phyloP scores from a whole-genome alignment of 805 yeast species.

The Kuraishia molischiana region DNA sequence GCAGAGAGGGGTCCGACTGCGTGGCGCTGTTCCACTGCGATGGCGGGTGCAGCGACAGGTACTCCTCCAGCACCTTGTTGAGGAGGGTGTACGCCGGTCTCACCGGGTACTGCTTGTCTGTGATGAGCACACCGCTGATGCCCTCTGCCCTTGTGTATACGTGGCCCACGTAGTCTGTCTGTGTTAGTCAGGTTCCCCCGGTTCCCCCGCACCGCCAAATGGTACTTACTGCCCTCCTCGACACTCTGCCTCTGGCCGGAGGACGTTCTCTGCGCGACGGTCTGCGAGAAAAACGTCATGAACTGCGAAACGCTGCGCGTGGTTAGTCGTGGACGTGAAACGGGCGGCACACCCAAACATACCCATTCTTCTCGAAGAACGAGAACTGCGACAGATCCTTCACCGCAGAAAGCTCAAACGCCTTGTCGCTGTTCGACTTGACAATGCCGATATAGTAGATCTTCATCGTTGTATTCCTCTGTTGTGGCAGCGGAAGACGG shows the following conservation, averaged over 20 bases:
- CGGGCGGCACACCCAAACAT: slow-evolving; percentile 6
- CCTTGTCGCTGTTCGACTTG: slow-evolving; percentile 50
- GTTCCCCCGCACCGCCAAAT: too few relatives aligned
- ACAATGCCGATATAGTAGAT: slow-evolving; percentile 84
- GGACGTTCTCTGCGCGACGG: slow-evolving; percentile 80
- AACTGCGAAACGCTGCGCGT: slow-evolving; percentile 66
- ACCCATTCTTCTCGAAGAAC: slow-evolving; percentile 71
- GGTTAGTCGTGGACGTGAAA: background rate
- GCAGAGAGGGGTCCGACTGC: slow-evolving; percentile 34
- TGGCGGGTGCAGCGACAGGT: slow-evolving; percentile 71
- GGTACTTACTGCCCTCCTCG: slow-evolving; percentile 60
- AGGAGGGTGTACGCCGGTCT: slow-evolving; percentile 92
- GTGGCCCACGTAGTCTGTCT: slow-evolving; percentile 77
- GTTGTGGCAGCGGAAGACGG: too few relatives aligned
- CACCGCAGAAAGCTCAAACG: slow-evolving; percentile 70
- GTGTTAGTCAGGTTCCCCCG: too few relatives aligned
- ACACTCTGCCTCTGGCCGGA: slow-evolving; percentile 91
- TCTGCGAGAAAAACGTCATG: slow-evolving; percentile 88
- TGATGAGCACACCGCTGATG: slow-evolving; percentile 79
- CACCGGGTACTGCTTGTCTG: slow-evolving; percentile 94
- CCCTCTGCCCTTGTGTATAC: slow-evolving; percentile 88
- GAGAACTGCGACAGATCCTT: slow-evolving; percentile 80
- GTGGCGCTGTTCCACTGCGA: slow-evolving; percentile 51
- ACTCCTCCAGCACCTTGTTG: slow-evolving; percentile 88
- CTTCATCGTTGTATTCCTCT: slow-evolving; percentile 55